phyloP scores from a whole-genome alignment of 2,329 filamentous ascomycete genomes.

The Harringtonia lauricola region DNA sequence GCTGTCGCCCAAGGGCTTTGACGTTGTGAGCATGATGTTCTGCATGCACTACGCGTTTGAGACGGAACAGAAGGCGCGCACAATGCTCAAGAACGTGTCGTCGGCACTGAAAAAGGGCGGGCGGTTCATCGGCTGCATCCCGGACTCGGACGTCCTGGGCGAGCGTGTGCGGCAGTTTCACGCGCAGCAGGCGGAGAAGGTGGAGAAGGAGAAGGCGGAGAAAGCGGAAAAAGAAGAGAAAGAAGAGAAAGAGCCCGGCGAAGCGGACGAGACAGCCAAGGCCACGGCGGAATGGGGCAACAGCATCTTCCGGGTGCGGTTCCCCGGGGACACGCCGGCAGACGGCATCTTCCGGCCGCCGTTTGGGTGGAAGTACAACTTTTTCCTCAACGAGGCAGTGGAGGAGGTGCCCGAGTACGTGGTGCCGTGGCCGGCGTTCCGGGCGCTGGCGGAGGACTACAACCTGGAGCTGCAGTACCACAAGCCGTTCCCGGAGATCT shows the following conservation, averaged over 20 bases:
- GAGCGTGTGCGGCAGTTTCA: slow-evolving; percentile 70
- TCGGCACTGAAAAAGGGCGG: slow-evolving; percentile 87
- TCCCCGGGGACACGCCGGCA: slow-evolving; percentile 69
- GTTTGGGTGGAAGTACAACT: slow-evolving; percentile 97
- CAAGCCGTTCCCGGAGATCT: slow-evolving; percentile 82
- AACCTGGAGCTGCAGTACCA: slow-evolving; percentile 93
- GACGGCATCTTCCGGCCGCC: slow-evolving; percentile 90
- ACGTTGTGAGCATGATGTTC: slow-evolving; percentile 98
- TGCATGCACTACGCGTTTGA: slow-evolving; percentile 99
- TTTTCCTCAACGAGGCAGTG: slow-evolving; percentile 90
- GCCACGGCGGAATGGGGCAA: slow-evolving; percentile 80
- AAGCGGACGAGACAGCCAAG: slow-evolving; percentile 41
- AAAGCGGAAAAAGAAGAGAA: slow-evolving; percentile 23
- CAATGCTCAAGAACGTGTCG: slow-evolving; percentile 89
- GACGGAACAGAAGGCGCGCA: slow-evolving; percentile 75
- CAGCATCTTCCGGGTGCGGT: slow-evolving; percentile 80
- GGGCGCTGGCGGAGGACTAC: slow-evolving; percentile 89
- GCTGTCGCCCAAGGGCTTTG: slow-evolving; percentile 70
- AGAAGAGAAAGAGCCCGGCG: slow-evolving; percentile 26
- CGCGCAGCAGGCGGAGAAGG: slow-evolving; percentile 27
- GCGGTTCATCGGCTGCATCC: slow-evolving; percentile 87
- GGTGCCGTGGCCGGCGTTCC: slow-evolving; percentile 95
- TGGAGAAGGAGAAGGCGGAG: slow-evolving; percentile 23
- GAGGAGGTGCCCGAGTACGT: slow-evolving; percentile 96
- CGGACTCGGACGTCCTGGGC: slow-evolving; percentile 88